A percentile compares a stretch with the other conserved stretches of the same genome.
Evolutionary conservation across 225 moss, liverwort and hornwort species (phyloP).

Genomic region (Pseudisothecium myosuroides): DNA sequence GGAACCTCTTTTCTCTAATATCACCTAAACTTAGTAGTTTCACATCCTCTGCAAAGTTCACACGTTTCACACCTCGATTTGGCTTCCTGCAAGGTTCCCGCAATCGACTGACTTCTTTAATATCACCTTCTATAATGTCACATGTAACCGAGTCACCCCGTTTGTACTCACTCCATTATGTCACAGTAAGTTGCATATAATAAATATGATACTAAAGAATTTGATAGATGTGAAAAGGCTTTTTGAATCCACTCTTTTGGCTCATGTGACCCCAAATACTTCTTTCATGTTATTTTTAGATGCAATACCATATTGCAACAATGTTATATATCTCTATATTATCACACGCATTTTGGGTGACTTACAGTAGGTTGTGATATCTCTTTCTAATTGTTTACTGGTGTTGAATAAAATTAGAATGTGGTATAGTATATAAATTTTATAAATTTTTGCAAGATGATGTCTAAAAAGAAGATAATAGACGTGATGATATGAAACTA

Average conservation of each 20-base stretch:
- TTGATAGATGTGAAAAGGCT: not conserved
- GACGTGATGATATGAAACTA: not conserved
- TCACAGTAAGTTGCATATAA: not conserved
- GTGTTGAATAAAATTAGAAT: too few species aligned
- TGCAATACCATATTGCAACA: too few species aligned
- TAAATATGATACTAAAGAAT: not conserved
- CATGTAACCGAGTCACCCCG: not conserved
- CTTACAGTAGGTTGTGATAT: too few species aligned
- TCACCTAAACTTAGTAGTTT: not conserved
- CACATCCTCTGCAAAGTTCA: not conserved
- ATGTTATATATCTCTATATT: too few species aligned
- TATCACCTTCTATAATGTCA: not conserved
- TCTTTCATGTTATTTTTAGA: not conserved
- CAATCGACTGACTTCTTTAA: not conserved
- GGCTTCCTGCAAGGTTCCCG: not conserved
- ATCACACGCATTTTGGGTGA: too few species aligned
- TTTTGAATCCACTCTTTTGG: not conserved
- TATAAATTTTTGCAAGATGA: not conserved
- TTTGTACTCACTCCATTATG: not conserved
- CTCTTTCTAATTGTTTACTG: too few species aligned
- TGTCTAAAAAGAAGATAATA: not conserved
- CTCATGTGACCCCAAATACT: not conserved
- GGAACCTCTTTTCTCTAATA: not conserved
- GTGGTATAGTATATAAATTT: not conserved
- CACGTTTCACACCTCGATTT: not conserved